phyloP scores from a whole-genome alignment of 441 rosid genomes.

The Arabidopsis hybrid region DNA sequence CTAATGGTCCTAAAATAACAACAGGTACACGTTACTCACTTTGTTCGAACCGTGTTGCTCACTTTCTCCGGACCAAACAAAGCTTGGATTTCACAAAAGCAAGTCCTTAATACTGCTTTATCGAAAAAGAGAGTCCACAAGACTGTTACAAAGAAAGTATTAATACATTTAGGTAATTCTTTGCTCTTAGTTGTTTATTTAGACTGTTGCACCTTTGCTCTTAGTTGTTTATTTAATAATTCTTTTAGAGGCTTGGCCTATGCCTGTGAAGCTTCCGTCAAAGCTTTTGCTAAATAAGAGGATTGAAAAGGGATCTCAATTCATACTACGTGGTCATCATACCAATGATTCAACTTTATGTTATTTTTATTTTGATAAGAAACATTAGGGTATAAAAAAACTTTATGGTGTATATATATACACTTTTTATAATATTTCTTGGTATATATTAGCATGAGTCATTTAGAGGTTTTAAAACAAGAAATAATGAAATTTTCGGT shows the following conservation, averaged over 20 bases:
- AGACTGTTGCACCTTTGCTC: too few species aligned
- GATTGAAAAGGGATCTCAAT: not conserved
- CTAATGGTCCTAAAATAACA: not conserved
- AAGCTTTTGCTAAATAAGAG: conserved; percentile 11
- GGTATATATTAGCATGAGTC: too few species aligned
- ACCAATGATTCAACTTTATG: not conserved
- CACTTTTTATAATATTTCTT: too few species aligned
- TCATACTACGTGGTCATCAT: not conserved
- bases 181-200: not conserved
- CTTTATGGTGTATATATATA: not conserved
- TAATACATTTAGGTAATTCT: too few species aligned
- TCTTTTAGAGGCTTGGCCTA: not conserved
- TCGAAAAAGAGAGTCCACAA: not conserved
- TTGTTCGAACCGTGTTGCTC: conserved; percentile 38
- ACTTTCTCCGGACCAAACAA: conserved; percentile 33
- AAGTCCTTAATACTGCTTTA: not conserved
- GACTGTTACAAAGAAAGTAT: too few species aligned
- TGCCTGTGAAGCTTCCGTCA: not conserved
- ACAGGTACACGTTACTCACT: conserved; percentile 27
- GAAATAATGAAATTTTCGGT: not conserved
- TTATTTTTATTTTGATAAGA: not conserved
- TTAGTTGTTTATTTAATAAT: not conserved
- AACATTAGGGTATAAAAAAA: not conserved
- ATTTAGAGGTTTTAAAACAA: too few species aligned
- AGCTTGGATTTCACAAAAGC: conserved; percentile 32